Conservation (phyloP, 768 basidiomycete species). For the Paxillus rubicundulus region DNA sequence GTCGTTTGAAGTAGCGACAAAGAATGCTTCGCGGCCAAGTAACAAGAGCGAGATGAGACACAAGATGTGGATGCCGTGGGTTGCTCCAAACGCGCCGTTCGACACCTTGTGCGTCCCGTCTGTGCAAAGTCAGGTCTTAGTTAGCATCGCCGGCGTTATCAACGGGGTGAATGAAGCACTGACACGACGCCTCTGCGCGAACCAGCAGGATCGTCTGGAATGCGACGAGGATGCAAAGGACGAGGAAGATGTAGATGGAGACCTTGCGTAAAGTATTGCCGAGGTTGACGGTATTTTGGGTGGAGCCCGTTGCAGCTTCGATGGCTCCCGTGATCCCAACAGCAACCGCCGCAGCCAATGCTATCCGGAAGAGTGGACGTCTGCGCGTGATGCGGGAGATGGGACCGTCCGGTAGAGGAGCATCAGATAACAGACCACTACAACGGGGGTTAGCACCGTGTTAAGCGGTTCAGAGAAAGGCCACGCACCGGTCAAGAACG, state of each 20-base stretch:
- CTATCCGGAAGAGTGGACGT: constrained; percentile 24
- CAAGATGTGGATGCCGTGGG: constrained; percentile 26
- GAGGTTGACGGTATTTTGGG: constrained; percentile 4
- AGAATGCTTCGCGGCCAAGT: constrained; percentile 31
- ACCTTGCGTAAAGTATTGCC: constrained; percentile 24
- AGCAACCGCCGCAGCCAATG: constrained; percentile 20
- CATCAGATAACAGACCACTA: constrained; percentile 23
- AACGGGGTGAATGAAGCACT: constrained; percentile 4
- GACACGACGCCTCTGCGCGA: constrained; percentile 12
- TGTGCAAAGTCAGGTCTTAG: neutral
- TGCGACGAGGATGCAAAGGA: constrained; percentile 26
- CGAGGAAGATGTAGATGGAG: constrained; percentile 28
- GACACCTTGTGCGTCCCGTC: constrained; percentile 22
- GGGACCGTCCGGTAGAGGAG: constrained; percentile 20
- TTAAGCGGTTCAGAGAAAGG: neutral
- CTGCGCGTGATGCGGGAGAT: constrained; percentile 22
- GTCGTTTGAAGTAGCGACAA: constrained; percentile 23
- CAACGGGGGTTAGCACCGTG: neutral
- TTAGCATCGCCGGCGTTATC: neutral
- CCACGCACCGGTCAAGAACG: constrained; percentile 30
- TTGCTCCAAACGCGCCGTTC: constrained; percentile 15
- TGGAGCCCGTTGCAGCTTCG: constrained; percentile 10
- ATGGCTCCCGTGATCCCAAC: constrained; percentile 29
- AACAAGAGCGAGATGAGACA: constrained; percentile 23
- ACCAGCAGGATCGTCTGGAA: constrained; percentile 24